Base-by-base conservation (phyloP, 306 rosid genomes). In the Trifolium pratense region DNA sequence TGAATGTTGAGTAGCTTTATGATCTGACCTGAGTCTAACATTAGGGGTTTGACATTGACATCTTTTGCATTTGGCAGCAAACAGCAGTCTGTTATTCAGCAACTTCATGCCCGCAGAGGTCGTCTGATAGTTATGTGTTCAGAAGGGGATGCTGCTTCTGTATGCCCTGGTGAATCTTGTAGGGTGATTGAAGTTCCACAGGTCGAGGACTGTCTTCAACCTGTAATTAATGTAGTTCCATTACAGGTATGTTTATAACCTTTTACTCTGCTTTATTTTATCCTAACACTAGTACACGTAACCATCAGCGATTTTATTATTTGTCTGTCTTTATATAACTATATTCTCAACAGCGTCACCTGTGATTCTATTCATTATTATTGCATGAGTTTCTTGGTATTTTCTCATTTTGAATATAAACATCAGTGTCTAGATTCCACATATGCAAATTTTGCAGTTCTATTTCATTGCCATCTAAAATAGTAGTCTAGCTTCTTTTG, bases 31-130 rank as follows among this genome's bases (percentile, higher is more conserved):
- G 45, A 56, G 45, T 70, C 62, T 46, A 34, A 42, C 78, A 40
- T 66, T 49, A 46, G 71, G 70, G 74, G 74, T 84, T 78, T 49
- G 60, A 62, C 40, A 69, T 46, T 74, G 66, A 82, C 34, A 55
- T 62, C 56, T 48, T 80, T 56, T 66, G 78, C 71, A 66, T 58
- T 79, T 70, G 64, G 66, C 99, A 94, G 99, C 89, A 94, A 91
- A 86, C 99, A 94, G 89, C 96, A 91, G 83, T 94, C 97, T 60
- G 99, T 94, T 55, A 94, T 94, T 80, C 99, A 94, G 83, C 99
- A 94, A 84, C 99, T 94, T 77, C 88, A 83, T 83, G 97, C 99
- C 49, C 99, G 99, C 73, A 94, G 75, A 87, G 97, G 99, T 70
- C 97, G 99, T 63, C 87, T 94, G 56, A 81, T 94, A 66, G 90